phyloP scores from a whole-genome alignment of 2,329 filamentous ascomycete genomes.

The Hypoxylon sp. region DNA sequence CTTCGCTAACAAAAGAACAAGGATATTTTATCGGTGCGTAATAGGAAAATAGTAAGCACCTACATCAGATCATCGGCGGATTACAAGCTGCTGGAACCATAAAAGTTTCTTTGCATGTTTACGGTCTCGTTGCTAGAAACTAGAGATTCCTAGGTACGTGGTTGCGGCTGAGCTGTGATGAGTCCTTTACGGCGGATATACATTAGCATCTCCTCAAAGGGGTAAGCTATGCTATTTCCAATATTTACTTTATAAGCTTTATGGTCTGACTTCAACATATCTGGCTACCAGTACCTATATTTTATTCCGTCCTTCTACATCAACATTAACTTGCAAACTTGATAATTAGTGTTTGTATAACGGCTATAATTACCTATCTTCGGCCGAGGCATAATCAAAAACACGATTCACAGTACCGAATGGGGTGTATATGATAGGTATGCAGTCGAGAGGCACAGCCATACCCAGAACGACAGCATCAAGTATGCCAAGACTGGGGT shows the following conservation, averaged over 20 bases:
- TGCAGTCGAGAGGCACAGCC: conserved; percentile 27
- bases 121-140: not conserved
- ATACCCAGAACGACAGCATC: no score
- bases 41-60: conserved; percentile 26
- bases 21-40: conserved; percentile 20
- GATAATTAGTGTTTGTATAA: no score
- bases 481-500: conserved; percentile 32
- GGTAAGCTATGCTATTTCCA: no score
- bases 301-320: no score
- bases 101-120: conserved; percentile 11
- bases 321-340: no score
- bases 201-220: no score
- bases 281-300: no score
- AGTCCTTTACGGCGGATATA: no score
- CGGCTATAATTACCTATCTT: not conserved
- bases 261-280: no score
- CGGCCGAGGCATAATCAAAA: conserved; percentile 15
- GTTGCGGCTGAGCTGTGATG: conserved; percentile 26
- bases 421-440: no score
- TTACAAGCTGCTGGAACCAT: conserved; percentile 14
- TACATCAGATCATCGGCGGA: conserved; percentile 19
- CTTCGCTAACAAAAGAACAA: conserved; percentile 4
- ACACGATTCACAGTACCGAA: no score
- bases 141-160: conserved; percentile 5
- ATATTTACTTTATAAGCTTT: no score